phyloP scores from a whole-genome alignment of 2,329 filamentous ascomycete species.

The Epichloe scottii region DNA sequence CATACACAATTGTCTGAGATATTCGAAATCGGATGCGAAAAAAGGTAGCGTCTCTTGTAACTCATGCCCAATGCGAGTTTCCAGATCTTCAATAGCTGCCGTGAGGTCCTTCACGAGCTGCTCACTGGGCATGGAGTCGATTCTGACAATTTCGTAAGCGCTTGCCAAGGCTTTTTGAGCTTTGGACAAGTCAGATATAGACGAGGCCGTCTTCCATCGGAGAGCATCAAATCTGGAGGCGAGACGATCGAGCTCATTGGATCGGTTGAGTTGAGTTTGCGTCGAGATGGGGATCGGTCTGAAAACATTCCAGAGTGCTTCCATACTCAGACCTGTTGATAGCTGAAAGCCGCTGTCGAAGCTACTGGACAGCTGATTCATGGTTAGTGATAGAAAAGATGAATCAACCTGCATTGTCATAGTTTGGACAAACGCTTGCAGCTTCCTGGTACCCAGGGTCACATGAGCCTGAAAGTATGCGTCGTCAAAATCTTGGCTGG shows the following conservation, averaged over 20 bases:
- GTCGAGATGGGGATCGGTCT: conserved; percentile 48
- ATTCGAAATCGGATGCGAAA: conserved; percentile 43
- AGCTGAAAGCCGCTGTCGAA: conserved; percentile 63
- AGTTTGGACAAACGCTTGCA: conserved; percentile 22
- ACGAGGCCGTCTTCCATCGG: conserved; percentile 43
- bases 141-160: conserved; percentile 42
- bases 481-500: conserved; percentile 40
- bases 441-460: conserved; percentile 32
- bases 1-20: conserved; percentile 38
- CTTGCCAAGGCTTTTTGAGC: conserved; percentile 42
- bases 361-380: conserved; percentile 33
- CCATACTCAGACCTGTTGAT: conserved; percentile 67
- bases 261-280: conserved; percentile 30
- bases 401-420: conserved; percentile 15
- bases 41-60: conserved; percentile 33
- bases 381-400: conserved; percentile 27
- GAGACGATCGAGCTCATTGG: conserved; percentile 40
- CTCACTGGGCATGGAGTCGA: conserved; percentile 26
- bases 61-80: conserved; percentile 30
- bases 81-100: conserved; percentile 38
- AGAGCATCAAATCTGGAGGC: conserved; percentile 48
- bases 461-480: conserved; percentile 53
- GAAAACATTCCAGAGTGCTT: conserved; percentile 61
- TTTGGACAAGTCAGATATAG: conserved; percentile 37
- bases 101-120: conserved; percentile 37